Evolutionary conservation across 148 eudicot species (phyloP), one percentile per base, ranked within the genome.

Genomic region (Fagopyrum tataricum): DNA sequence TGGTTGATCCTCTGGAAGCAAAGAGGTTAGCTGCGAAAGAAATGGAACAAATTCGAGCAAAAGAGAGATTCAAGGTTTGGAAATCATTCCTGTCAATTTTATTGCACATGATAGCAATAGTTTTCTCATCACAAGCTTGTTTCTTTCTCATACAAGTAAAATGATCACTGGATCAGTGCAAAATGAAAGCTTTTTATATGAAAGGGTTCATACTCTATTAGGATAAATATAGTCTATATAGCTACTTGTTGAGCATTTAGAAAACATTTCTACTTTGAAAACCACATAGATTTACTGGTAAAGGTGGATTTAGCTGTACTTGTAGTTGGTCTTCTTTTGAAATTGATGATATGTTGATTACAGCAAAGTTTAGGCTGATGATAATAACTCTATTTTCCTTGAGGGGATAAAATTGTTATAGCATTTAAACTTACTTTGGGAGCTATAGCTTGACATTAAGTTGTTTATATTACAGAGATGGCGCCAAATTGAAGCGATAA

Each of bases 1-100:
- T 95, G 99, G 97, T 95, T 62, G 97, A 95, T 82, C 97, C 97
- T 11, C 31, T 88, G 80, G 99, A 95, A 81, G 99, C 99, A 75
- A 95, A 95, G 81, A 83, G 87, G 77, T 78, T 95, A 83, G 99
- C 99, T 64, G 89, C 89, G 53, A 88, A 84, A 76, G 90, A 95
- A 85, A 88, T 91, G 96, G 87, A 73, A 79, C 77, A 76, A 71
- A 83, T 90, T 56, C 86, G 81, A 82, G 87, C 90, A 13, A 90
- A 79, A 82, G 92, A 91, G 82, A 82, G 76, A 70, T 58, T 85
- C 48, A 74, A 86, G 85, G 99, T 92, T 81, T 76, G 87, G 67
- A 26, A 18, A 11, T 17, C 41, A 44, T 26, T 17, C 5, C 44
- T 48, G 5, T 43, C 47, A n/a, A 14, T 59, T 79, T 70, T 5